Percentiles rank a stretch among this genome's conserved stretches.
These are phyloP conservation scores for Myochromella boudieri DNA, from an alignment of 768 basidiomycete species.

Conservation along the genomic window DNA sequence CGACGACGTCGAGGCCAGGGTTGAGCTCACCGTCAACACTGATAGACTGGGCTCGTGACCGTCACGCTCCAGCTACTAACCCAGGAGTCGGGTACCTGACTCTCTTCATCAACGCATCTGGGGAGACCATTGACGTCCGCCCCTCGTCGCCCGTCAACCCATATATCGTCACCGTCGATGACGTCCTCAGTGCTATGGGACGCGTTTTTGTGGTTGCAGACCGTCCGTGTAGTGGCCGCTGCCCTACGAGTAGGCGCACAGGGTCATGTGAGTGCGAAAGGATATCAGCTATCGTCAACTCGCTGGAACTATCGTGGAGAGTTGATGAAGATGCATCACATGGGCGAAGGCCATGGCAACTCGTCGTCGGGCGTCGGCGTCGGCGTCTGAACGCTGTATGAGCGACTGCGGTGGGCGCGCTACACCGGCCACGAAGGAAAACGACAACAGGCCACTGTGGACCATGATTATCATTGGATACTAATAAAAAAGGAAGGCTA, in stretches of 20 bases:
- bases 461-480: no score
- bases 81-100: constrained; percentile 6
- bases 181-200: constrained; percentile 1
- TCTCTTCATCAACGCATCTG: not conserved
- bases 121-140: not conserved
- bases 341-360: not conserved
- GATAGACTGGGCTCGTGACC: not conserved
- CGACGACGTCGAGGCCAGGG: not conserved
- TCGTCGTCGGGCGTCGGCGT: not conserved
- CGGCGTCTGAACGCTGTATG: no score
- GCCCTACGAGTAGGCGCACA: not conserved
- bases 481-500: no score
- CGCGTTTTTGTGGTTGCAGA: not conserved
- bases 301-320: not conserved
- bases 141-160: not conserved
- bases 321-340: not conserved
- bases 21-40: no score
- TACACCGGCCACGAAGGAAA: no score
- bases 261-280: not conserved
- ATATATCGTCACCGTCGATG: constrained; percentile 4
- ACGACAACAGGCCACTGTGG: no score
- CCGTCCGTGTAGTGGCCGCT: not conserved
- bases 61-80: constrained; percentile 1
- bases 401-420: no score
- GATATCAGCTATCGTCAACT: not conserved